Evolutionary conservation across 345 rosid genomes (phyloP).

Genomic region (Ceriops zippeliana): DNA sequence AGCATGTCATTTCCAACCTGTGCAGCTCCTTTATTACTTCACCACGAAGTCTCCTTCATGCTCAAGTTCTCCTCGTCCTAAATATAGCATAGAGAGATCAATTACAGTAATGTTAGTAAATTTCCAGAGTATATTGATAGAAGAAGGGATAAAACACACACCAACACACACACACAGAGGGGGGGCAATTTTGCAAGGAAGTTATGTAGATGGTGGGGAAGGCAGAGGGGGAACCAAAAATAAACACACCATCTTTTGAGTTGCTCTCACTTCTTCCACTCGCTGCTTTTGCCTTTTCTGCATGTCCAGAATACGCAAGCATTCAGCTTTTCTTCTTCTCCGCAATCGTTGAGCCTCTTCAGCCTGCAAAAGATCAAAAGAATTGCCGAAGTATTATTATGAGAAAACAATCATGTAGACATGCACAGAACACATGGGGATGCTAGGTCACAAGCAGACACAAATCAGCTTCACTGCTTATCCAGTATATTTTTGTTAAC

Average conservation of each 20-base stretch:
- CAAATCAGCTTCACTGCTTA: conserved; percentile 11
- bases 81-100: conserved; percentile 15
- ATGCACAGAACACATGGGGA: no score
- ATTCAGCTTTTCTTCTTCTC: conserved; percentile 63
- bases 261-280: conserved; percentile 78
- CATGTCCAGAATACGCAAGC: conserved; percentile 59
- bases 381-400: neutral
- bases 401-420: no score
- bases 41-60: conserved; percentile 60
- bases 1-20: conserved; percentile 52
- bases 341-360: conserved; percentile 73
- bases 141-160: neutral
- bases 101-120: neutral
- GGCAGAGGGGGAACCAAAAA: no score
- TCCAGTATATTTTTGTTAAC: neutral
- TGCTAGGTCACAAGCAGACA: conserved; percentile 15
- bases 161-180: no score
- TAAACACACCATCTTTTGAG: conserved; percentile 68
- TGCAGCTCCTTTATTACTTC: conserved; percentile 59
- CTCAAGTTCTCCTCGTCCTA: conserved; percentile 78
- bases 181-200: no score
- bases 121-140: neutral
- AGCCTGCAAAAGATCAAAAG: conserved; percentile 41
- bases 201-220: no score
- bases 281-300: conserved; percentile 84